These are phyloP conservation scores for Przewalskia tangutica DNA, from an alignment of 257 asterid genomes.

Conservation along the genomic window DNA sequence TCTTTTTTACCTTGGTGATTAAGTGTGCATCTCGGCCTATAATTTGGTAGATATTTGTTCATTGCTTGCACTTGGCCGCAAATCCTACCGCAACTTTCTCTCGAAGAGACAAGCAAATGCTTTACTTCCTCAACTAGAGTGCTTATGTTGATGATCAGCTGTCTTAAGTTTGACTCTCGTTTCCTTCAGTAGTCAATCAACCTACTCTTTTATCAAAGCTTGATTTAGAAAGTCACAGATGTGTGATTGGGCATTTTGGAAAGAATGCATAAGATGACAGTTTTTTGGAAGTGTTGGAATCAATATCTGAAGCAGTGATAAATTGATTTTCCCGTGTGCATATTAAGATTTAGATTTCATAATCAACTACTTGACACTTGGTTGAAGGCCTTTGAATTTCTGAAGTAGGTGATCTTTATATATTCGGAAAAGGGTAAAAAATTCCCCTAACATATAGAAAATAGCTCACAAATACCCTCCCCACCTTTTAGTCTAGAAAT, in stretches of 20 bases:
- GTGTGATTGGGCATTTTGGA: background rate
- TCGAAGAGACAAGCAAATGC: background rate
- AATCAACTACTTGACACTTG: background rate
- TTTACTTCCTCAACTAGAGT: background rate
- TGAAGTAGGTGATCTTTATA: background rate
- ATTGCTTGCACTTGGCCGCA: background rate
- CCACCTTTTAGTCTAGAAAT: too few relatives aligned
- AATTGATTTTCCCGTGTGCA: background rate
- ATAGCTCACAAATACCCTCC: too few relatives aligned
- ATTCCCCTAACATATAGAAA: too few relatives aligned
- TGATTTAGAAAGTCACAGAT: background rate
- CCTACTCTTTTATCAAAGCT: background rate
- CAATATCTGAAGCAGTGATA: background rate
- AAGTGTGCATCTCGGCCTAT: background rate
- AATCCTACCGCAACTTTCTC: background rate
- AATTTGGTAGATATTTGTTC: constrained; percentile 1
- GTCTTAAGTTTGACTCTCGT: background rate
- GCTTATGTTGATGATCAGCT: background rate
- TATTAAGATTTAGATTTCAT: background rate
- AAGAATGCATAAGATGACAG: background rate
- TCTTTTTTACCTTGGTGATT: background rate
- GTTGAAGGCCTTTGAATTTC: background rate
- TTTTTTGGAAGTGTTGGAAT: background rate
- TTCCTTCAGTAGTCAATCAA: background rate
- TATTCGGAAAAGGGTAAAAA: background rate